A percentile compares a stretch with the other conserved stretches of the same genome.
phyloP scores from a whole-genome alignment of 2,329 filamentous ascomycete species.

The Gaeumannomyces tritici region DNA sequence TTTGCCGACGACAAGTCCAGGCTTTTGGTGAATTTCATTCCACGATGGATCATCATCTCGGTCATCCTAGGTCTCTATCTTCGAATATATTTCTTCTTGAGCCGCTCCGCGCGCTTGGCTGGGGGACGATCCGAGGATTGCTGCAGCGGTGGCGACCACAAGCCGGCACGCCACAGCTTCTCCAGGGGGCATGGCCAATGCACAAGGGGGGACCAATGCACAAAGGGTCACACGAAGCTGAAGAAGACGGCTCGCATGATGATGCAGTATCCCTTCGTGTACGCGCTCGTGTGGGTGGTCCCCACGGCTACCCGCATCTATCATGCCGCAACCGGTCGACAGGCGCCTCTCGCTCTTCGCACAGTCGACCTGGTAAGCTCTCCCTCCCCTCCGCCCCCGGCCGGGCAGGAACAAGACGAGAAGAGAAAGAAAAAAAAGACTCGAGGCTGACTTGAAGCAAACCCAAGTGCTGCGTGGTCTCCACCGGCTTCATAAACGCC shows the following conservation, averaged over 20 bases:
- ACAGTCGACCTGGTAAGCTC: slow-evolving; percentile 22
- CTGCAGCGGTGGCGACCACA: no score
- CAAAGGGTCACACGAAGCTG: no score
- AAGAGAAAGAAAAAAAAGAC: background rate
- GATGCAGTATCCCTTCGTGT: slow-evolving; percentile 30
- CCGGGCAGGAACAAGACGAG: background rate
- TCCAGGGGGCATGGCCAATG: no score
- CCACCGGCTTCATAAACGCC: slow-evolving; percentile 29
- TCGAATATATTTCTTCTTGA: slow-evolving; percentile 26
- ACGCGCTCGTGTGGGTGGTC: slow-evolving; percentile 30
- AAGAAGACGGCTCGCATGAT: slow-evolving; percentile 27
- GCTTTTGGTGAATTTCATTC: slow-evolving; percentile 30
- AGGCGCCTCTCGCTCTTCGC: slow-evolving; percentile 24
- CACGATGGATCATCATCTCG: slow-evolving; percentile 29
- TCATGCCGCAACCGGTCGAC: slow-evolving; percentile 20
- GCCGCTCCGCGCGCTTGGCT: no score
- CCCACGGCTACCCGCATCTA: slow-evolving; percentile 29
- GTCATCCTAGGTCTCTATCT: slow-evolving; percentile 26
- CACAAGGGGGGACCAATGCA: background rate
- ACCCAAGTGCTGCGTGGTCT: slow-evolving; percentile 22
- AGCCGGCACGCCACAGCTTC: no score
- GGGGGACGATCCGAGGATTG: no score
- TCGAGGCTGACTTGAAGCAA: background rate
- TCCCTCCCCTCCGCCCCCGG: background rate
- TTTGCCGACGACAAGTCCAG: slow-evolving; percentile 26